Evolutionary conservation across 805 yeast species (phyloP), one percentile per base, ranked within the genome.

Genomic region (Schizosaccharomyces lindneri): DNA sequence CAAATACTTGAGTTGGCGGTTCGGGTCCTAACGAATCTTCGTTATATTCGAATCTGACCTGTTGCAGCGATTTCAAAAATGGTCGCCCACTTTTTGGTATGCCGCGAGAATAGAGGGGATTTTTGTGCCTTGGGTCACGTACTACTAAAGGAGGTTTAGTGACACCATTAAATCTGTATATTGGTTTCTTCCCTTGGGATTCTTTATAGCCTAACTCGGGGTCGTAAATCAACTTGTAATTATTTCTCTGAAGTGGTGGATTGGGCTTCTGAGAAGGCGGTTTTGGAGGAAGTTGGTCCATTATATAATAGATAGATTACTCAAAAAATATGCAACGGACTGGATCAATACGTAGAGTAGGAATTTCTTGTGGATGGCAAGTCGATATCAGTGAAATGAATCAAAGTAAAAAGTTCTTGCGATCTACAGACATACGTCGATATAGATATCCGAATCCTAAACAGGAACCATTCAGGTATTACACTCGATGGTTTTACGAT

Each of bases 21-120:
- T 82, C 79, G 0, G 84, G 82, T 0, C 93, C 94, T 13, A 86
- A 68, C 0, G 94, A 85, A 67, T 83, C 75, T 63, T 81, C 77
- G 69, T 87, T 95, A 68, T 77, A 85, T 4, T 69, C 65, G 65
- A 75, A 77, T 63, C 73, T 73, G 3, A 73, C 69, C 9, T 66
- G 64, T 2, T 67, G 66, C 7, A 70, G 63, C 9, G 65, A 60
- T 46, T 61, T 43, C 27, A 63, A 62, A 9, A 61, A 67, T 29
- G 63, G 64, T 59, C 60, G 63, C 62, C 64, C 71, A 61, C 68
- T 67, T 61, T 60, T 61, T 46, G 43, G 61, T 55, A 63, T 63
- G 46, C 51, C 61, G 60, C 46, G 62, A 48, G 63, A 59, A 61
- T 61, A 64, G 27, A 29, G 64, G 63, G 67, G 69, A 64, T 63